Base-by-base conservation (phyloP, 164 flowering plant species). In the Magnolia kwangsiensis region DNA sequence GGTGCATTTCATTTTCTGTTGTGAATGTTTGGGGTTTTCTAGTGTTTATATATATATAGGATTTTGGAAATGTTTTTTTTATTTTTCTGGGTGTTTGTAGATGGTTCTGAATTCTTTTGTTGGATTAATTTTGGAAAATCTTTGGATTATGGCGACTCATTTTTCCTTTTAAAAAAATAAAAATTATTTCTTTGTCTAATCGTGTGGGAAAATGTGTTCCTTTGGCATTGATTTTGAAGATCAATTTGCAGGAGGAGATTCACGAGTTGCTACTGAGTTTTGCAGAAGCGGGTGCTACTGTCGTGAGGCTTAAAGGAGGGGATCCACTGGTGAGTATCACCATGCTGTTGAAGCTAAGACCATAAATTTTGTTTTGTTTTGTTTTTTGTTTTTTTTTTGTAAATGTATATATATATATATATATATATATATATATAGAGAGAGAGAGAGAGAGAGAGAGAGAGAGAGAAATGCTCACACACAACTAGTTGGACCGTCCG, bases 221-320 rank as follows among this genome's bases (percentile, higher is more conserved):
- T 65, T 65, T 5, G 11, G 11, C 11, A 7, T 20, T 65, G 11
- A 20, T 65, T 23, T 10, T n/a, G 65, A 8, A 63, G 20, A 21
- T 63, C 16, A 63, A 18, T 63, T 55, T 63, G 74, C 84, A 94
- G 96, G 97, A 94, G 79, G 99, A 94, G 85, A 94, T 94, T 80
- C 98, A 94, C 80, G 94, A 94, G 79, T 82, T 94, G 82, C 92
- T 94, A 70, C 78, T 94, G 76, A 91, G 89, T 80, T 94, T 94
- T 83, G 97, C 98, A 23, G 96, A 94, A 81, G 97, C 85, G 73
- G 97, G 98, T 49, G 98, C 97, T 51, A 90, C 59, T 64, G 97
- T 94, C 71, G 98, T 92, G 75, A 85, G 97, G 83, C 96, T 94
- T 24, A 92, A 94, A 87, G 97, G 98, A 71, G 98, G 98, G 19